Evolutionary conservation across 2,329 filamentous ascomycete species (phyloP), one percentile per base, ranked within the genome.

Genomic region (Stachybotrys echinatus): DNA sequence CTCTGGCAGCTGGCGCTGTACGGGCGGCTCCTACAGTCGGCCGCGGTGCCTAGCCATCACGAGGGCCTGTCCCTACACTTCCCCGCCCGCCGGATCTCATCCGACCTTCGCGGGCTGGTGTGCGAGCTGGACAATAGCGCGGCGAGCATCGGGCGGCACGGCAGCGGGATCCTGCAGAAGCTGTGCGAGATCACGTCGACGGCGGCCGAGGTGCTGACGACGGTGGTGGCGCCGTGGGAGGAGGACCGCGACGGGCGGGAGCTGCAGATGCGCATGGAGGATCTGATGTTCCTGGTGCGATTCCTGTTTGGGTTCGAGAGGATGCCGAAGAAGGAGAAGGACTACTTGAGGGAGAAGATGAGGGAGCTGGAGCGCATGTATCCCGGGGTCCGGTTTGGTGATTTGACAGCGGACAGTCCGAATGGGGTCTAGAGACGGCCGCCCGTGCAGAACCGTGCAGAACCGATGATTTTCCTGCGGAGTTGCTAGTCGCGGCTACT

Each of bases 181-280:
- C 66, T 83, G 5, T 80, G 83, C 49, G 80, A 83, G 56, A 79
- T 83, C 52, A 77, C 78, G 0, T 80, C 78, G 58, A 81, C 78
- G 2, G 77, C 83, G 43, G 77, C 79, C 8, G 79, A 83, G 54
- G 79, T 83, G 2, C 69, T 82, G 20, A 75, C 77, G 42, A 65
- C 81, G 14, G 74, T 76, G 0, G 68, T 71, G 6, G 70, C 69
- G 1, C 70, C 72, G 0, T 53, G 55, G 21, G 47, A 64, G 49
- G 59, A 57, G 8, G 61, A 73, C 4, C 68, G 74, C 38, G 75
- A 77, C 23, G 73, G 72, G 2, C 65, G 68, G 5, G 27, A 34
- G 14, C 5, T 34, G 14, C 27, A 34, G 27, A 66, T 72, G 4
- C 67, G 75, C 17, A 73, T 81, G 43, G 73, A 79, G 48, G 79